Evolutionary conservation across 1,284 basidiomycete genomes (phyloP), one percentile per base, ranked within the genome.

Genomic region (Austroboletus novae-zelandiae): DNA sequence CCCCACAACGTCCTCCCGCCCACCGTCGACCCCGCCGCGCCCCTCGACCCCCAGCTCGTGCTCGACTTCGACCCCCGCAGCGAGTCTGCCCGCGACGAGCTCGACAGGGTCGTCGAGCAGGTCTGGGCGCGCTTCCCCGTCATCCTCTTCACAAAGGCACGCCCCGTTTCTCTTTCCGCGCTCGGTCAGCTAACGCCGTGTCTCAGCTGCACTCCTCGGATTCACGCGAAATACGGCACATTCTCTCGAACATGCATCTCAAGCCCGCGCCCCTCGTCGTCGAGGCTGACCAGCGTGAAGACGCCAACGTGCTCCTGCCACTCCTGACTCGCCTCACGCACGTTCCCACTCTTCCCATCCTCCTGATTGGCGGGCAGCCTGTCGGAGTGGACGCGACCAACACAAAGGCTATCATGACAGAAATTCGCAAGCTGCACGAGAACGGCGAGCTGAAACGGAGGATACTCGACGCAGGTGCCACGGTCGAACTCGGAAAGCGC

Each of bases 1-100:
- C 81, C 87, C 0, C 81, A 89, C 67, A 93, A 93, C 68, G 77
- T 85, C 45, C 83, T 94, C 44, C 91, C 91, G 0, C 60, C 72
- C 1, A 71, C 71, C 9, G 76, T 92, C 44, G 81, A 93, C 64
- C 84, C 89, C 0, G 58, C 74, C 6, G 56, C 62, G 17, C 81
- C 89, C 0, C 80, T 94, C 51, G 87, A 92, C 64, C 89, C 91
- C 3, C 77, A 86, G 55, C 77, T 91, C 47, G 78, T 94, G 11
- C 77, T 94, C 48, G 91, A 91, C 61, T 94, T 94, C 65, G 89
- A 94, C 66, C 86, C 86, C 0, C 76, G 83, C 13, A 72, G 75
- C 43, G 68, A 71, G 6, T 75, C 76, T 13, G 80, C 82, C 1
- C 71, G 73, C 9, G 76, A 81, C 41, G 84, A 88, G 58, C 76